These are phyloP conservation scores for Colletotrichum acutatum DNA, from an alignment of 2,329 filamentous ascomycete species.

Conservation along the genomic window DNA sequence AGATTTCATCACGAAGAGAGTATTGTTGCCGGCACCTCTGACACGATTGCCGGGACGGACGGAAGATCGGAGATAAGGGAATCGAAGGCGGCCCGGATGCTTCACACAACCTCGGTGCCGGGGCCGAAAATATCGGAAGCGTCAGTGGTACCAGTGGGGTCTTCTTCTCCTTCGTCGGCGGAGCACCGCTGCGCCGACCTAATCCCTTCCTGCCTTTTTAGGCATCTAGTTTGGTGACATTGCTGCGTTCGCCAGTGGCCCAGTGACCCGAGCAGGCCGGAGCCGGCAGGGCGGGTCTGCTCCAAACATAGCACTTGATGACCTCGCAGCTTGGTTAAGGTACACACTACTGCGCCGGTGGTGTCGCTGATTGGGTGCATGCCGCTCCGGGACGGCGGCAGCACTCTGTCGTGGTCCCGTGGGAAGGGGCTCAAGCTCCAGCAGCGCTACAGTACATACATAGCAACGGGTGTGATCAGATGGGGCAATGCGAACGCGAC, in stretches of 20 bases:
- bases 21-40: neutral
- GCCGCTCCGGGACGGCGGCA: no score
- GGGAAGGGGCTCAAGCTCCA: neutral
- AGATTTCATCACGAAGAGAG: neutral
- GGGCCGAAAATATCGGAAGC: neutral
- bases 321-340: no score
- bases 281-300: neutral
- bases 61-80: neutral
- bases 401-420: neutral
- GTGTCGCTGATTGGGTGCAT: neutral
- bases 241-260: neutral
- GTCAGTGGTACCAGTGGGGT: neutral
- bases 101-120: neutral
- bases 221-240: neutral
- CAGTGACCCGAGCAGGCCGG: neutral
- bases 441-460: no score
- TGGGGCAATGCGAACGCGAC: neutral
- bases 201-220: neutral
- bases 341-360: neutral
- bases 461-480: neutral
- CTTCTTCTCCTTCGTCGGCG: neutral
- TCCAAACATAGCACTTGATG: neutral
- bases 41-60: no score
- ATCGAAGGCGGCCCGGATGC: no score
- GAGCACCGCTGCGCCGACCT: neutral